Evolutionary conservation across 805 yeast species (phyloP), one percentile per base, ranked within the genome.

Genomic region (Saccharomycopsis selenospora): DNA sequence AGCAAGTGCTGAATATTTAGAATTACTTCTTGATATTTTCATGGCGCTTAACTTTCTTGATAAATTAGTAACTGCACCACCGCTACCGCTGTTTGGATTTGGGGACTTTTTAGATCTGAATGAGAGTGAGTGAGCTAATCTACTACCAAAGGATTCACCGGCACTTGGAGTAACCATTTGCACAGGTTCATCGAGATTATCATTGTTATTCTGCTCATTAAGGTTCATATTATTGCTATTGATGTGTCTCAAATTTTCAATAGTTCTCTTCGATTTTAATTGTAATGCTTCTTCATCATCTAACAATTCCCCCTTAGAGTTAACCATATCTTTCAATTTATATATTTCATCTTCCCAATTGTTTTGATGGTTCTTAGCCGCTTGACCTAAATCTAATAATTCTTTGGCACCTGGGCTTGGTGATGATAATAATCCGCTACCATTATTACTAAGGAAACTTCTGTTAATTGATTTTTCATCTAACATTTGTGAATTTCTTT

Each of bases 301-400:
- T 10, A 47, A 24, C 20, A 51, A 30, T 3, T 51, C 55, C 2
- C 50, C 50, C 18, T 49, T 33, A 3, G 55, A 52, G 43, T 38
- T 43, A 5, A 44, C 51, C 55, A 52, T 49, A 11, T 52, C 55
- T 33, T 52, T 46, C 24, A 52, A 36, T 29, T 47, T 49, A 25
- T 52, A 52, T 25, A 82, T 76, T 60, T 82, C 82, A 40, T 71
- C 66, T 55, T 83, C 89, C 89, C 93, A 80, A 60, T 84, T 74
- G 40, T 71, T 75, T 55, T 80, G 76, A 63, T 86, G 95, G 54
- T 86, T 87, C 59, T 79, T 82, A 3, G 95, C 95, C n/a, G 89
- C 86, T 13, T 70, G 61, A 51, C 95, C 95, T 52, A 87, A 71
- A 2, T 90, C 95, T 36, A 80, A 59, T 51, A 86, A 70, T 62